These are phyloP conservation scores for Diaporthe batatas DNA, from an alignment of 2,329 filamentous ascomycete species.

Conservation along the genomic window DNA sequence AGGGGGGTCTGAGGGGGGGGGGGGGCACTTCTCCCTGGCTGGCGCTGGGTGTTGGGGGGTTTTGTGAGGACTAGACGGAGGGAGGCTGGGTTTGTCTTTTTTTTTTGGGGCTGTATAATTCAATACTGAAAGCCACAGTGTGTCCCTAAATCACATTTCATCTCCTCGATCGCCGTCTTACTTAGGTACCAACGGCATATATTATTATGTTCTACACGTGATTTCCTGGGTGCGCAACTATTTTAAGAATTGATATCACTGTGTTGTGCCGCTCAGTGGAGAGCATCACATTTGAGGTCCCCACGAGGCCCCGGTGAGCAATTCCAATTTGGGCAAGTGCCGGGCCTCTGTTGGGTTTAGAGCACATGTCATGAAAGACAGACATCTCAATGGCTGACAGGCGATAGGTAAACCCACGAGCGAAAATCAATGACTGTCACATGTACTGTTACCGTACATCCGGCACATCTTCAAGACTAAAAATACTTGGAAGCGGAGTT, in stretches of 20 bases:
- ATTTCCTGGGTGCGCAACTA: neutral
- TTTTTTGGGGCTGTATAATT: neutral
- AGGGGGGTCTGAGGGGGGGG: neutral
- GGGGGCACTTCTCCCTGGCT: neutral
- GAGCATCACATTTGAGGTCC: neutral
- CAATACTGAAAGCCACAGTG: neutral
- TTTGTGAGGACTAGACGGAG: neutral
- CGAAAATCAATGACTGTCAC: no score
- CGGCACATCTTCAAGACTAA: no score
- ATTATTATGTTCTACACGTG: no score
- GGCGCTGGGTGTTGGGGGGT: neutral
- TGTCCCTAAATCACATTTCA: neutral
- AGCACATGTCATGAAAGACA: no score
- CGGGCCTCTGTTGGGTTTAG: neutral
- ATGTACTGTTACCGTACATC: no score
- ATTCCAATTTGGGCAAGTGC: no score
- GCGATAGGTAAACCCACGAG: no score
- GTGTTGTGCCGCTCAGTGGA: no score
- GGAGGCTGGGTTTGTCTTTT: neutral
- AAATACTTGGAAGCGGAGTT: no score
- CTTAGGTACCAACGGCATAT: no score
- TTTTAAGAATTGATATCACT: neutral
- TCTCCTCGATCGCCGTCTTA: neutral
- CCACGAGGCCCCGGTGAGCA: no score
- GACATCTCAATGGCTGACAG: no score